Percentiles rank a stretch among this genome's conserved stretches.
Evolutionary conservation across 2,329 filamentous ascomycete species (phyloP).

Genomic region (Fusarium dimerum): DNA sequence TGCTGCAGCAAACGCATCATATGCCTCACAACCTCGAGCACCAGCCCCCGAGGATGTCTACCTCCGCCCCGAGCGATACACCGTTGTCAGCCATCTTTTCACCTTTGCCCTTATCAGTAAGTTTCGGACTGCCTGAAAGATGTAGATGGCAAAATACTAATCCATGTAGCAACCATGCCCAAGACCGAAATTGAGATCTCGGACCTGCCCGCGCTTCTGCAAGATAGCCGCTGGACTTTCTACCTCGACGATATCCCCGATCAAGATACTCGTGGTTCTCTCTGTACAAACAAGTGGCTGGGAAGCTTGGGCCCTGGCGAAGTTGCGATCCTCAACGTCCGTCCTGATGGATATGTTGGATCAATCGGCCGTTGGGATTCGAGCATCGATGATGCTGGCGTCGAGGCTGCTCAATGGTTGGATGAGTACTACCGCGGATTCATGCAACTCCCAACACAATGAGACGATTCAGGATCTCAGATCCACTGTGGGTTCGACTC

Average conservation of each 20-base stretch:
- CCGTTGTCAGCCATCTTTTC: conserved; percentile 65
- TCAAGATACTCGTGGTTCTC: conserved; percentile 51
- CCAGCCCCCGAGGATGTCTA: conserved; percentile 65
- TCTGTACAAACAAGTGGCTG: conserved; percentile 70
- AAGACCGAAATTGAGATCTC: conserved; percentile 66
- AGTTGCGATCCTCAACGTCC: conserved; percentile 66
- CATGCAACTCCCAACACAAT: conserved; percentile 47
- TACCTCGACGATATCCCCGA: conserved; percentile 68
- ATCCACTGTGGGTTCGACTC: not conserved
- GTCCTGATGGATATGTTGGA: conserved; percentile 75
- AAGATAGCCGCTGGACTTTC: conserved; percentile 69
- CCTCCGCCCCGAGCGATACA: conserved; percentile 68
- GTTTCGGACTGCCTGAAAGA: conserved; percentile 25
- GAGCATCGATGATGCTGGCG: conserved; percentile 50
- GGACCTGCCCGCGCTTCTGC: conserved; percentile 62
- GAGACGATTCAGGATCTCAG: conserved; percentile 2
- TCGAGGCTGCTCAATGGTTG: conserved; percentile 55
- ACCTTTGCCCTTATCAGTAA: conserved; percentile 69
- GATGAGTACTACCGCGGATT: conserved; percentile 57
- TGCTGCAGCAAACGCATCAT: conserved; percentile 60
- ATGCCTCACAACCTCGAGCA: conserved; percentile 58
- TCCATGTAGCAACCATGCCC: conserved; percentile 52
- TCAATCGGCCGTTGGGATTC: conserved; percentile 58
- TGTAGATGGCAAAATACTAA: conserved; percentile 11
- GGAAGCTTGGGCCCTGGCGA: conserved; percentile 57